These are phyloP conservation scores for Neurospora sp. DNA, from an alignment of 2,329 filamentous ascomycete species.

Conservation along the genomic window DNA sequence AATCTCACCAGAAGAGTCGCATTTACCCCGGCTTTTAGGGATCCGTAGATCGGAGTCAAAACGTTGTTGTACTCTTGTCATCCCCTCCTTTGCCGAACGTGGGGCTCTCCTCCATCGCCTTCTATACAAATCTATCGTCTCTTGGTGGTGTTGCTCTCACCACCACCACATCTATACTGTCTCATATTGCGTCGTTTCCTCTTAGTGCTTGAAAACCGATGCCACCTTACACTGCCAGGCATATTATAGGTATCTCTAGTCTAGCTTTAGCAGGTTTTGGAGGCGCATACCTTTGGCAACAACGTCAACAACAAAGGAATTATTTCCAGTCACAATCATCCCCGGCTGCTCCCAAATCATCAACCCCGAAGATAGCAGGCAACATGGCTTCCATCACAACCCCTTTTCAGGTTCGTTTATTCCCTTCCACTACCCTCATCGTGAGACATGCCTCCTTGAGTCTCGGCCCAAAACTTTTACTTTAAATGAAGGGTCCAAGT, in stretches of 20 bases:
- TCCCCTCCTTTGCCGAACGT: not conserved
- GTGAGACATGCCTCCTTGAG: not conserved
- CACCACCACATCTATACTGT: not conserved
- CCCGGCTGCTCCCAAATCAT: not conserved
- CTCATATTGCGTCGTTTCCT: slow-evolving; percentile 1
- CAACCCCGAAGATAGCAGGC: slow-evolving; percentile 7
- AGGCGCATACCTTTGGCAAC: slow-evolving; percentile 15
- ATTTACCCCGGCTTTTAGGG: not conserved
- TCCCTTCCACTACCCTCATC: not conserved
- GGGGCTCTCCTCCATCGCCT: not conserved
- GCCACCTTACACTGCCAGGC: slow-evolving; percentile 5
- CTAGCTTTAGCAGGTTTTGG: slow-evolving; percentile 15
- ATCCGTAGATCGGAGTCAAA: not conserved
- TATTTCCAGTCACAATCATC: slow-evolving; percentile 1
- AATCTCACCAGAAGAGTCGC: not conserved
- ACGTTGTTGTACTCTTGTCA: not conserved
- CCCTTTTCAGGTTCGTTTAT: slow-evolving; percentile 33
- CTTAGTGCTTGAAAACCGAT: slow-evolving; percentile 7
- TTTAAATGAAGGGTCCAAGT: not conserved
- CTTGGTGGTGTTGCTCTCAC: not conserved
- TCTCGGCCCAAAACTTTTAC: not conserved
- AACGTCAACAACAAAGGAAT: slow-evolving; percentile 5
- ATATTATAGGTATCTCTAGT: slow-evolving; percentile 13
- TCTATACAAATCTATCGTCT: not conserved
- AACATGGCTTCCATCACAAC: slow-evolving; percentile 33